These are phyloP conservation scores for Blumeria graminis DNA, from an alignment of 2,329 filamentous ascomycete species.

Conservation along the genomic window DNA sequence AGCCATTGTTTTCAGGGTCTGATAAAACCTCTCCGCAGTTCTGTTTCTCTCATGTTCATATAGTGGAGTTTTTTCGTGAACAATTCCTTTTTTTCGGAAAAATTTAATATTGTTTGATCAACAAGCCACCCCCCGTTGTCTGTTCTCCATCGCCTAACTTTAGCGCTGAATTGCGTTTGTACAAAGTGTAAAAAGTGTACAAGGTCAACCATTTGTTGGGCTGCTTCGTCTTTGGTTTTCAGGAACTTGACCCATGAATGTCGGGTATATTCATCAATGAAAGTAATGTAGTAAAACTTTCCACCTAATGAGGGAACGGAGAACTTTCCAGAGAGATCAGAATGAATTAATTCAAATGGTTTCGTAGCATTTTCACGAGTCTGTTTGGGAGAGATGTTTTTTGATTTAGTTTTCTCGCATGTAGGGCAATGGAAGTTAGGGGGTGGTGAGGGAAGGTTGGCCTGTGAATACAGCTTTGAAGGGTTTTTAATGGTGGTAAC, in stretches of 20 bases:
- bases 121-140: neutral
- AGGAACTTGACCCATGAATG: neutral
- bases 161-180: neutral
- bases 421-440: no score
- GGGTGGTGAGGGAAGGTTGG: no score
- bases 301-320: neutral
- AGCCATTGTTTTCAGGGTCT: neutral
- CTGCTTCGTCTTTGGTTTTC: neutral
- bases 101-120: neutral
- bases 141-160: neutral
- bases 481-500: no score
- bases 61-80: neutral
- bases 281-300: neutral
- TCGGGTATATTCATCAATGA: neutral
- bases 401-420: no score
- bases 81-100: neutral
- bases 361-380: neutral
- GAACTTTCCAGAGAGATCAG: constrained; percentile 1
- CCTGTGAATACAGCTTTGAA: no score
- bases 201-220: constrained; percentile 1
- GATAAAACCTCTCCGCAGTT: neutral
- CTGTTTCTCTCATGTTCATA: constrained; percentile 1
- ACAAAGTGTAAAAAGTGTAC: neutral
- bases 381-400: no score
- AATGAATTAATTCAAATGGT: neutral